Evolutionary conservation across 2,329 filamentous ascomycete species (phyloP).

Genomic region (Alternaria triticina): DNA sequence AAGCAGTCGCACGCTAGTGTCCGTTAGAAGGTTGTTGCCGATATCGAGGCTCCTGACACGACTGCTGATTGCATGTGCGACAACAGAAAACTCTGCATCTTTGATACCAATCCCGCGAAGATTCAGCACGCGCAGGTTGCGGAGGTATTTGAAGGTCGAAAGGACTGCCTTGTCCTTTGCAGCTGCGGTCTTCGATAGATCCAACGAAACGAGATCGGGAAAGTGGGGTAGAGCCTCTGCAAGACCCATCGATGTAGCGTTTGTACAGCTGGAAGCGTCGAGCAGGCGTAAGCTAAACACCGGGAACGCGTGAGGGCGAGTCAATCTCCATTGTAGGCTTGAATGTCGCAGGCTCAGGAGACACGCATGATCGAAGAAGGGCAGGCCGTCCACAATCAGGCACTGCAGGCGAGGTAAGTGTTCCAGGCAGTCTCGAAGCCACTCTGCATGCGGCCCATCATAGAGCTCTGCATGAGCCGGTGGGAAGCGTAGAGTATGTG

Average conservation of each 20-base stretch:
- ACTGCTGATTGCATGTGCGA: constrained; percentile 59
- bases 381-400: constrained; percentile 63
- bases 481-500: constrained; percentile 67
- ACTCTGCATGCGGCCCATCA: constrained; percentile 63
- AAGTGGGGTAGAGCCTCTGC: constrained; percentile 60
- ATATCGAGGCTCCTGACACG: constrained; percentile 64
- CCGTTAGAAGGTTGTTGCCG: constrained; percentile 63
- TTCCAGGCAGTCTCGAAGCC: constrained; percentile 65
- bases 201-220: constrained; percentile 62
- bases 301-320: constrained; percentile 37
- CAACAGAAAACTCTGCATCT: constrained; percentile 59
- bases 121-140: constrained; percentile 63
- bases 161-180: constrained; percentile 59
- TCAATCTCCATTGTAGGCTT: constrained; percentile 32
- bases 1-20: constrained; percentile 59
- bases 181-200: constrained; percentile 62
- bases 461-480: constrained; percentile 67
- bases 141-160: constrained; percentile 53
- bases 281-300: constrained; percentile 60
- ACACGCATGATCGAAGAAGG: constrained; percentile 67
- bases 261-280: constrained; percentile 63
- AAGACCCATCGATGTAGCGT: constrained; percentile 63
- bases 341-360: constrained; percentile 57
- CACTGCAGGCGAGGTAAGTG: constrained; percentile 65
- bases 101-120: constrained; percentile 60